Evolutionary conservation across 2,329 filamentous ascomycete genomes (phyloP), one percentile per base, ranked within the genome.

Genomic region (Epicoccum nigrum): DNA sequence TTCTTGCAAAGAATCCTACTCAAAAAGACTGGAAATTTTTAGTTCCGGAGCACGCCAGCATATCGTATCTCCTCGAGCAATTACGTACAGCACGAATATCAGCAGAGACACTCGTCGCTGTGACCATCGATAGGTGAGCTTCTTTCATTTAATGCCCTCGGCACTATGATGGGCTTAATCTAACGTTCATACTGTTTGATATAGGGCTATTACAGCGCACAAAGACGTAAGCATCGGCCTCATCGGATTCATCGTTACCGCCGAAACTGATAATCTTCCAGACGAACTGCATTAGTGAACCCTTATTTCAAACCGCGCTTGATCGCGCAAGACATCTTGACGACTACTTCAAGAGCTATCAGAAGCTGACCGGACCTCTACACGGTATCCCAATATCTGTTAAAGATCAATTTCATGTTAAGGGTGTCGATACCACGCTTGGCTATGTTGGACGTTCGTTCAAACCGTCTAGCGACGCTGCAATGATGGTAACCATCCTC

Each of bases 361-460:
- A 59, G 52, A 75, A 38, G 33, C 5, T 19, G 4, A 71, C 78
- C 58, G 79, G 79, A 12, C 74, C 77, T 30, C 58, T 78, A 12
- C 81, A 81, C 64, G 81, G 79, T 1, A 65, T 83, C 4, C 80
- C 80, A 0, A 70, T 83, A 54, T 79, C 76, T 1, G 63, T 83
- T n/a, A 86, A 86, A 39, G 83, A 85, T 32, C 80, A 82, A 28
- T 86, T 85, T 63, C 77, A 84, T 19, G 71, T 86, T 32, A 78
- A 78, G 42, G 82, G 79, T 0, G 60, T 77, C 12, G 81, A 85
- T 41, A 79, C 77, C 0, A 83, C 83, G 0, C 63, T 84, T 5
- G 83, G 83, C 7, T 84, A 84, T 56, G 80, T 82, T 2, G 65
- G 62, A 12, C 71, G 64, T 46, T 30, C 70, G 11, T 59, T 55